Evolutionary conservation across 192 early-diverging fungal genomes (phyloP), one percentile per base, ranked within the genome.

Genomic region (Thamnidium elegans): DNA sequence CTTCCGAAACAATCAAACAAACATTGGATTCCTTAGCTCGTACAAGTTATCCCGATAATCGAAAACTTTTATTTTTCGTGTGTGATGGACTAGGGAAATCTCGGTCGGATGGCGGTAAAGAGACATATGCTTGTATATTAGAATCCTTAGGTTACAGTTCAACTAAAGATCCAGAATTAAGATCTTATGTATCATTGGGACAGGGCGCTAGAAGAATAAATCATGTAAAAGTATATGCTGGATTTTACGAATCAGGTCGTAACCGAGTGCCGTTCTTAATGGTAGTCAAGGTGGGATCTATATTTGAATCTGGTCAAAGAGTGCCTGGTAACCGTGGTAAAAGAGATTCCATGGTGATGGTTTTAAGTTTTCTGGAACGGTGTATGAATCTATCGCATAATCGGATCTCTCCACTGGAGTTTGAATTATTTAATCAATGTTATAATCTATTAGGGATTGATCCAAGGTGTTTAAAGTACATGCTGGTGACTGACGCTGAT

Each of bases 321-420:
- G 78, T 78, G 62, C 81, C 83, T 23, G 87, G 87, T 1, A 88
- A 88, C 54, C 85, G 93, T 53, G 93, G 93, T 47, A 95, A 95
- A 73, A 87, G 92, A 36, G 93, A 95, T 71, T 92, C 92, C 4
- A 91, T 94, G 75, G 80, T 94, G 50, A 71, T 95, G 36, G 80
- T 93, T 23, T 87, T 95, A 81, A 86, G 86, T 58, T 95, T 95
- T 69, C 66, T 95, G 64, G 83, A 89, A 74, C 86, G 87, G 36
- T 86, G 83, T 55, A 86, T 86, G 78, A 61, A 69, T 60, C 46
- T 76, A 11, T 79, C 81, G 32, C 74, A 81, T 62, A 84, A 85
- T 56, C 76, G 84, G 55, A 84, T 89, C 64, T 82, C 85, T 8
- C 82, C 83, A 52, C 76, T 89, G 36, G 87, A 89, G 66, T 87